These are phyloP conservation scores for Penicillium turbatum DNA, from an alignment of 495 filamentous ascomycete species.

Conservation along the genomic window DNA sequence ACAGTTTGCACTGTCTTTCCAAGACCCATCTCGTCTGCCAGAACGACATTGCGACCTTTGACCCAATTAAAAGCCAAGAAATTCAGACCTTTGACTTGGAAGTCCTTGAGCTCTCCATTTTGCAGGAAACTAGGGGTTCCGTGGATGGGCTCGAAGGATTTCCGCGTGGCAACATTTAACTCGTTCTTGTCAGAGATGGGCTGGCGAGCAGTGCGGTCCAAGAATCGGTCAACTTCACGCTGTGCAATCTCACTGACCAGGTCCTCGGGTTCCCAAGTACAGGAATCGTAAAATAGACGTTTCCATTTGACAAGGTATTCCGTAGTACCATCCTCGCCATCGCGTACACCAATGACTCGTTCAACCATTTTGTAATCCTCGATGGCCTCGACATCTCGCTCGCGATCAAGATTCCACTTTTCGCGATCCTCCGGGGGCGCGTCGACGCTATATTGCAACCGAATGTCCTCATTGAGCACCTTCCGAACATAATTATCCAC, in stretches of 20 bases:
- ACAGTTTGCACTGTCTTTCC: constrained; percentile 99
- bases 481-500: constrained; percentile 93
- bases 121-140: constrained; percentile 82
- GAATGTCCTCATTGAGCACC: constrained; percentile 67
- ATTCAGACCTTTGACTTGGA: constrained; percentile 90
- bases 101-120: constrained; percentile 81
- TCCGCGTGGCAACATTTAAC: constrained; percentile 66
- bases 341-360: constrained; percentile 76
- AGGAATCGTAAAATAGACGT: constrained; percentile 81
- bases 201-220: constrained; percentile 71
- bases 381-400: constrained; percentile 76
- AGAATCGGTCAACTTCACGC: constrained; percentile 81
- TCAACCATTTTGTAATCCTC: constrained; percentile 86
- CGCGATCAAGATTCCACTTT: constrained; percentile 83
- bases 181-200: constrained; percentile 73
- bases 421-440: constrained; percentile 82
- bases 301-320: constrained; percentile 93
- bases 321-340: constrained; percentile 62
- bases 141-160: constrained; percentile 64
- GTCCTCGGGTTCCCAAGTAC: constrained; percentile 85
- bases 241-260: constrained; percentile 74
- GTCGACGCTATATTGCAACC: constrained; percentile 62
- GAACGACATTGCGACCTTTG: constrained; percentile 83
- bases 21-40: constrained; percentile 98
- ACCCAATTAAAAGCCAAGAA: constrained; percentile 95